Evolutionary conservation across 164 flowering plant species (phyloP), one percentile per base, ranked within the genome.

Genomic region (Umbilicus rupestris): DNA sequence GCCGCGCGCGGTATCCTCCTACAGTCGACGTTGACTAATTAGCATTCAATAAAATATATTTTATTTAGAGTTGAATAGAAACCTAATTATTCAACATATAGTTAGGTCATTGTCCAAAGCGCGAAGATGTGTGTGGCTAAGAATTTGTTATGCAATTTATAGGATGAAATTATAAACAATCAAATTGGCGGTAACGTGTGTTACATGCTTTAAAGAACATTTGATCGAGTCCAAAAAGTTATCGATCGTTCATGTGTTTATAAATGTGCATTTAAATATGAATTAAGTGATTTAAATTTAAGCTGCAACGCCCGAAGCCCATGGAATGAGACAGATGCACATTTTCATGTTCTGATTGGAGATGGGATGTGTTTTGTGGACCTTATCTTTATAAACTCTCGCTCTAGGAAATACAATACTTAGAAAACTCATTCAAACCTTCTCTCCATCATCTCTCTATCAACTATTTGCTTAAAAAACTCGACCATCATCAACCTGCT

Each of bases 311-410:
- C 60, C 33, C 33, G 19, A 55, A 55, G 60, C 28, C 60, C 60
- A 55, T 55, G 60, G 33, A 55, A 55, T 55, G 33, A 55, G 60
- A 55, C 60, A 28, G 60, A 28, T 55, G 60, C 60, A 55, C 33
- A 55, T 55, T 55, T 55, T 55, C 60, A 26, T 28, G 19, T 26
- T 55, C 33, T 55, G 60, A 55, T 55, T 55, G 60, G 60, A 55
- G 60, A 26, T 2, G 57, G 57, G 1, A 28, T 55, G 60, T 28
- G 24, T 55, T n/a, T 26, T 55, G 60, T 55, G 60, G 60, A 55
- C 60, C 60, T 55, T 55, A 19, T 17, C 60, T 55, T 55, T 55
- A 55, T 55, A 55, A 55, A 55, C 60, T 26, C 60, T 55, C 14
- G 60, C 17, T 28, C 60, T 55, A 26, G 28, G 19, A 3, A 55